phyloP scores from a whole-genome alignment of 441 rosid genomes.

The Isatis lusitanica region DNA sequence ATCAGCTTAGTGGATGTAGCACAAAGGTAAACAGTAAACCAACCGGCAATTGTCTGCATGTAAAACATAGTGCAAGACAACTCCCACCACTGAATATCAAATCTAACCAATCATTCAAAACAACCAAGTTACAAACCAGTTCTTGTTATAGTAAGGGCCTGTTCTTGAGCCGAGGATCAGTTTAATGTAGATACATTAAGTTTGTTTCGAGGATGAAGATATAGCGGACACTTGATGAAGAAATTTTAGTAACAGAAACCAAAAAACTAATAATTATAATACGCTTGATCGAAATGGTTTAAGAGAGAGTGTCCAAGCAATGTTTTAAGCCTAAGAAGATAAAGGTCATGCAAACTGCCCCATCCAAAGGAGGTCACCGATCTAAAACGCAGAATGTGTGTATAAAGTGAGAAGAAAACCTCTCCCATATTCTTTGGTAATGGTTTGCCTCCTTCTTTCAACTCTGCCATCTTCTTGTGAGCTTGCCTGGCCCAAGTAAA shows the following conservation, averaged over 20 bases:
- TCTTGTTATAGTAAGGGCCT: not conserved
- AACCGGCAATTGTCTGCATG: not conserved
- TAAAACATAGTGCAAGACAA: not conserved
- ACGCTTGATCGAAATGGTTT: not conserved
- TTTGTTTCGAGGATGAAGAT: not conserved
- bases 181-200: not conserved
- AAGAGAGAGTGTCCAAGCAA: not conserved
- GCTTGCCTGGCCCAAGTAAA: conserved; percentile 91
- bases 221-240: not conserved
- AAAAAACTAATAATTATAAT: not conserved
- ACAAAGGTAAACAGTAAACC: not conserved
- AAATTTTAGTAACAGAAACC: not conserved
- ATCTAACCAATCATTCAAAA: not conserved
- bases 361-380: not conserved
- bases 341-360: not conserved
- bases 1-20: not conserved
- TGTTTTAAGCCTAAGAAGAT: not conserved
- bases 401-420: conserved; percentile 43
- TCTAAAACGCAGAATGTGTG: not conserved
- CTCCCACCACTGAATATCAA: not conserved
- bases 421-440: conserved; percentile 77
- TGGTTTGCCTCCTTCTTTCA: conserved; percentile 83
- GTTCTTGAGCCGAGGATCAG: not conserved
- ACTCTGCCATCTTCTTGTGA: conserved; percentile 59
- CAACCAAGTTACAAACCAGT: not conserved